phyloP scores from a whole-genome alignment of 495 filamentous ascomycete genomes.

The Stereocaulon alpinum region DNA sequence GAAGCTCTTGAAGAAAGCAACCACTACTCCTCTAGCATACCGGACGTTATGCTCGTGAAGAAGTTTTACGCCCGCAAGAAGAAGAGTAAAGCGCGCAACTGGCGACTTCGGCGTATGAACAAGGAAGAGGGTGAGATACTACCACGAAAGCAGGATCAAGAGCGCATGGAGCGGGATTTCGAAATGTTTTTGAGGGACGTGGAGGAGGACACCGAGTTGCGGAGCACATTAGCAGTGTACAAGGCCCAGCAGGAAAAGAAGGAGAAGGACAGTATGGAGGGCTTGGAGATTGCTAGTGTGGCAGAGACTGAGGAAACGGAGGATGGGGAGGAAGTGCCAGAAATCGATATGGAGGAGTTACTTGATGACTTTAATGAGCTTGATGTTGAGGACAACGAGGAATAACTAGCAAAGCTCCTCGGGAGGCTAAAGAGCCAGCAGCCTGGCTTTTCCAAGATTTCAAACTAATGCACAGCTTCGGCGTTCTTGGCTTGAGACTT shows the following conservation, averaged over 20 bases:
- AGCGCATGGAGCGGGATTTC: slow-evolving; percentile 78
- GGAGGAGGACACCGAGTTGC: slow-evolving; percentile 86
- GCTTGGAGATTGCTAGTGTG: slow-evolving; percentile 48
- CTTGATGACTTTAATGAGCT: slow-evolving; percentile 85
- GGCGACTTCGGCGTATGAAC: slow-evolving; percentile 89
- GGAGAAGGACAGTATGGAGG: slow-evolving; percentile 33
- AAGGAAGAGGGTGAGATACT: slow-evolving; percentile 75
- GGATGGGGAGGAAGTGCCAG: slow-evolving; percentile 56
- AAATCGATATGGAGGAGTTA: slow-evolving; percentile 73
- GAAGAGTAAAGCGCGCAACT: slow-evolving; percentile 74
- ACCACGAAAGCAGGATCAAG: slow-evolving; percentile 69
- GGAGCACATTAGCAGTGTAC: slow-evolving; percentile 74
- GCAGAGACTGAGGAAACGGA: slow-evolving; percentile 52
- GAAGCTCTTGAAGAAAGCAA: slow-evolving; percentile 66
- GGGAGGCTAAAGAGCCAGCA: slow-evolving; percentile 2
- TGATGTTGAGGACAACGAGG: slow-evolving; percentile 51
- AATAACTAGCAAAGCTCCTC: slow-evolving; percentile 2
- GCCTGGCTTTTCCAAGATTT: slow-evolving; percentile 3
- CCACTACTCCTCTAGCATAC: slow-evolving; percentile 62
- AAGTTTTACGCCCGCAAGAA: slow-evolving; percentile 83
- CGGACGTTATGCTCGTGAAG: slow-evolving; percentile 92
- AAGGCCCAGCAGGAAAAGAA: slow-evolving; percentile 47
- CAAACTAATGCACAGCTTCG: neutral
- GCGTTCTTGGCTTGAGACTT: neutral
- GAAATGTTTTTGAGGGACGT: slow-evolving; percentile 96